phyloP scores from a whole-genome alignment of 1,139 yeast species.

The Kurtzmaniella quercitrusa region DNA sequence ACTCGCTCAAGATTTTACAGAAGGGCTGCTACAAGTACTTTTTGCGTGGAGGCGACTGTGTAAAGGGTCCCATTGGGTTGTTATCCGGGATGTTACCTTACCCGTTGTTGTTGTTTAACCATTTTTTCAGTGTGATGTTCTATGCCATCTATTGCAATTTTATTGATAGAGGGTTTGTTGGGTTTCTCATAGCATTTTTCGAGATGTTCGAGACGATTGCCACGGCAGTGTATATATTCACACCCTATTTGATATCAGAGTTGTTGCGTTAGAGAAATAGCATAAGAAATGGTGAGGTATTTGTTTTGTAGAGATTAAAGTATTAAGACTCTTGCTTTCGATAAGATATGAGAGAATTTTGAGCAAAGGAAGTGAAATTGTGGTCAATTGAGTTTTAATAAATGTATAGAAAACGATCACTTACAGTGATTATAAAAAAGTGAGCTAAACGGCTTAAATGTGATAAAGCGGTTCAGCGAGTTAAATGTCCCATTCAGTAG shows the following conservation, averaged over 20 bases:
- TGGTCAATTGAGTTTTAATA: too few relatives aligned
- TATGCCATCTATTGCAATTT: conserved; percentile 75
- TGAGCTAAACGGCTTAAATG: too few relatives aligned
- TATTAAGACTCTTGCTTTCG: too few relatives aligned
- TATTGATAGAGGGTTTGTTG: conserved; percentile 54
- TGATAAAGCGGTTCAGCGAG: too few relatives aligned
- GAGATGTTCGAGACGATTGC: conserved; percentile 66
- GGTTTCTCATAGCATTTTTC: conserved; percentile 68
- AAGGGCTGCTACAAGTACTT: conserved; percentile 87
- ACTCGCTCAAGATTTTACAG: conserved; percentile 65
- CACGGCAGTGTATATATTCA: conserved; percentile 75
- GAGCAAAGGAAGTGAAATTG: too few relatives aligned
- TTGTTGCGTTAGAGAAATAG: conserved; percentile 16
- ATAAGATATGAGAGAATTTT: too few relatives aligned
- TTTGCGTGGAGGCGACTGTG: conserved; percentile 76
- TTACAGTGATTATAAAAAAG: too few relatives aligned
- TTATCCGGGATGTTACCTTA: conserved; percentile 77
- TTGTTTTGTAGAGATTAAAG: too few relatives aligned
- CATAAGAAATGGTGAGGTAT: neutral
- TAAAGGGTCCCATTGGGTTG: conserved; percentile 75
- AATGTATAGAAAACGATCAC: too few relatives aligned
- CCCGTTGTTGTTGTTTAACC: conserved; percentile 72
- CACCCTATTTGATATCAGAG: conserved; percentile 66
- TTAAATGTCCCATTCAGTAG: too few relatives aligned
- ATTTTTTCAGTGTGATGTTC: conserved; percentile 87